Conservation (phyloP, 768 basidiomycete species). For the Crucibulum laeve region DNA sequence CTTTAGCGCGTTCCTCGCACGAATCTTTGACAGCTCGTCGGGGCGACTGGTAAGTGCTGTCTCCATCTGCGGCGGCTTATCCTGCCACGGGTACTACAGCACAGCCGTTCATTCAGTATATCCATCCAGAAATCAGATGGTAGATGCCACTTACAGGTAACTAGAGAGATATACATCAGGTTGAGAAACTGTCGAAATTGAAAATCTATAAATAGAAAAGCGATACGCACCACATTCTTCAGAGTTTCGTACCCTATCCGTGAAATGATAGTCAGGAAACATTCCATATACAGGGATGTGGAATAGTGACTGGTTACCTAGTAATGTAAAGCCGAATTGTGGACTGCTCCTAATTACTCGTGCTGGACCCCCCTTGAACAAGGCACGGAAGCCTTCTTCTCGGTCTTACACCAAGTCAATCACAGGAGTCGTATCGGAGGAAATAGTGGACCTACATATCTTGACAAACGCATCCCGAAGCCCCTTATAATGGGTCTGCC, state of each 20-base stretch:
- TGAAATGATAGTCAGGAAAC: constrained; percentile 8
- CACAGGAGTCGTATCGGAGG: constrained; percentile 3
- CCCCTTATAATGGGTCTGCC: constrained; percentile 90
- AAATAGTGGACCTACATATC: constrained; percentile 60
- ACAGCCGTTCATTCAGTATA: background rate
- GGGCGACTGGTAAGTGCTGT: constrained; percentile 66
- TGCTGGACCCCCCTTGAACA: constrained; percentile 91
- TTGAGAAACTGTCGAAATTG: constrained; percentile 11
- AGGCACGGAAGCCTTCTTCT: constrained; percentile 85
- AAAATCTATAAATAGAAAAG: constrained; percentile 12
- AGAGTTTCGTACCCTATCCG: constrained; percentile 45
- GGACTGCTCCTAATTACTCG: constrained; percentile 85
- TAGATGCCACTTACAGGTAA: constrained; percentile 37
- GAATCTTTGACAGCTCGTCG: constrained; percentile 82
- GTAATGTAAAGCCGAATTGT: constrained; percentile 92
- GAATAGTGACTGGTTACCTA: constrained; percentile 33
- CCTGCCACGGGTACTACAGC: constrained; percentile 78
- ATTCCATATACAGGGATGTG: background rate
- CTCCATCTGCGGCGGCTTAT: constrained; percentile 60
- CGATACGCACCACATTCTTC: constrained; percentile 34
- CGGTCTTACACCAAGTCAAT: constrained; percentile 47
- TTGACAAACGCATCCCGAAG: constrained; percentile 83
- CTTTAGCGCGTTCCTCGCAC: constrained; percentile 94
- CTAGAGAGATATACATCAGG: constrained; percentile 18
- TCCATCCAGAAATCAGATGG: background rate